Evolutionary conservation across 192 early-diverging fungal genomes (phyloP).

Genomic region (Podochytrium sp.): DNA sequence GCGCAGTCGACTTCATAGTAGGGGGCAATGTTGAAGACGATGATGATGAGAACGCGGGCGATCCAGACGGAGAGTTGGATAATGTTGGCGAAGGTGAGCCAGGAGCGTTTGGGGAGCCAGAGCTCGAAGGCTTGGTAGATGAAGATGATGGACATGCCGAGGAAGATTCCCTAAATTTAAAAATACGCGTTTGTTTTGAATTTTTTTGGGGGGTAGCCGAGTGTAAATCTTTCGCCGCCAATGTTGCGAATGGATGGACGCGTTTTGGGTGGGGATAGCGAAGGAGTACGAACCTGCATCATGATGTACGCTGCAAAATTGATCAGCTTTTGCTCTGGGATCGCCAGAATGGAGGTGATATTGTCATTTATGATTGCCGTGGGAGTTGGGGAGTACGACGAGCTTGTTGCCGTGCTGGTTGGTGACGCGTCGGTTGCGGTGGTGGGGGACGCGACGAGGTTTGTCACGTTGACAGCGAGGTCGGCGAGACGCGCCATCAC

Average conservation of each 20-base stretch:
- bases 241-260: too few species aligned
- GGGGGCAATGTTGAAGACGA: slow-evolving; percentile 26
- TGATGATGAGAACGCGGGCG: slow-evolving; percentile 16
- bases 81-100: slow-evolving; percentile 23
- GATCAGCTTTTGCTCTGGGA: slow-evolving; percentile 17
- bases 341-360: not conserved
- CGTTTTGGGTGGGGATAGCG: too few species aligned
- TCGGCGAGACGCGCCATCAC: not conserved
- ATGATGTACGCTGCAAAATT: slow-evolving; percentile 30
- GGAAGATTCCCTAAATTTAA: slow-evolving; percentile 21
- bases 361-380: not conserved
- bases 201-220: not conserved
- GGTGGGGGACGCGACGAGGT: not conserved
- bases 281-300: slow-evolving; percentile 27
- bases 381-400: not conserved
- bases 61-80: slow-evolving; percentile 24
- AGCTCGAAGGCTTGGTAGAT: slow-evolving; percentile 10
- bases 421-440: too few species aligned
- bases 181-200: not conserved
- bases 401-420: not conserved
- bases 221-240: not conserved
- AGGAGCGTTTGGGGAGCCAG: slow-evolving; percentile 1
- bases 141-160: slow-evolving; percentile 25
- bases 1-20: slow-evolving; percentile 15
- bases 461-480: not conserved